phyloP scores from a whole-genome alignment of 2,329 filamentous ascomycete species.

The Lecanicillium sp. region DNA sequence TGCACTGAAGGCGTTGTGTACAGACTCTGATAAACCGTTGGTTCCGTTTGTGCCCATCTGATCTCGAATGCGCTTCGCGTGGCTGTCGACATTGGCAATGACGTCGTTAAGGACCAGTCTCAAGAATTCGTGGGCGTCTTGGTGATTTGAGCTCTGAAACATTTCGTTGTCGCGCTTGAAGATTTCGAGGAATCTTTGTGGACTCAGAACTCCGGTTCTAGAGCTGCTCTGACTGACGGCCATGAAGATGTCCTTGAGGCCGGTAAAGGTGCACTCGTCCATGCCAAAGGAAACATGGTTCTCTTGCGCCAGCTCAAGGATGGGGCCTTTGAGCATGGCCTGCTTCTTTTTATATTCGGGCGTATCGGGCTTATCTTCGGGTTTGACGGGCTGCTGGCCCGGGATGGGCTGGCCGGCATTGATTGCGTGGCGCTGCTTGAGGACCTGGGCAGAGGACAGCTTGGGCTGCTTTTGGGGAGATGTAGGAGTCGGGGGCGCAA shows the following conservation, averaged over 20 bases:
- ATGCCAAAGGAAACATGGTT: slow-evolving; percentile 79
- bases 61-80: slow-evolving; percentile 60
- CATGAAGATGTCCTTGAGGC: slow-evolving; percentile 92
- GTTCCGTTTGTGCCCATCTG: slow-evolving; percentile 36
- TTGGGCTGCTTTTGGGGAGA: slow-evolving; percentile 41
- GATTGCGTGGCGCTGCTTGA: slow-evolving; percentile 50
- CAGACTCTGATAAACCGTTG: slow-evolving; percentile 45
- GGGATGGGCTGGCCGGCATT: slow-evolving; percentile 49
- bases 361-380: slow-evolving; percentile 89
- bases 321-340: slow-evolving; percentile 79
- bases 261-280: slow-evolving; percentile 91
- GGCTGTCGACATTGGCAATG: slow-evolving; percentile 87
- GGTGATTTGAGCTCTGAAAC: slow-evolving; percentile 95
- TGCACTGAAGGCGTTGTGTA: slow-evolving; percentile 34
- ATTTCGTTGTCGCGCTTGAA: slow-evolving; percentile 93
- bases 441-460: slow-evolving; percentile 48
- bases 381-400: slow-evolving; percentile 52
- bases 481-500: slow-evolving; percentile 40
- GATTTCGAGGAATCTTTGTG: slow-evolving; percentile 87
- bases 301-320: slow-evolving; percentile 77
- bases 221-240: slow-evolving; percentile 75
- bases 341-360: slow-evolving; percentile 98
- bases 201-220: slow-evolving; percentile 84
- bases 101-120: slow-evolving; percentile 94
- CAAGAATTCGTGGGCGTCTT: slow-evolving; percentile 96